A percentile compares a stretch with the other conserved stretches of the same genome.
phyloP scores from a whole-genome alignment of 1,139 yeast genomes.

The Pichia sp. region DNA sequence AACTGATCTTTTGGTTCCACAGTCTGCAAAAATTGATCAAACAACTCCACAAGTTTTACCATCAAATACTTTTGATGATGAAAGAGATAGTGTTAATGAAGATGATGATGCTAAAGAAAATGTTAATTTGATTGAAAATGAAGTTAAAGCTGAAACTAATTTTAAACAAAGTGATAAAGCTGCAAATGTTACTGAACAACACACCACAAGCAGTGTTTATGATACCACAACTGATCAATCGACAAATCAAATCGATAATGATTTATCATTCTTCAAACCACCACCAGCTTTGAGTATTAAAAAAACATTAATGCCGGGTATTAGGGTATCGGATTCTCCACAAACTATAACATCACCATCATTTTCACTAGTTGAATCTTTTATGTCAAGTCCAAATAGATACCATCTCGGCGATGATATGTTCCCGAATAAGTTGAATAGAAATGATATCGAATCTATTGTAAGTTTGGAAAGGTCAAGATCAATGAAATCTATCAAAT shows the following conservation, averaged over 20 bases:
- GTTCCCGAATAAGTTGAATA: slow-evolving; percentile 62
- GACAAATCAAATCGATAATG: not conserved
- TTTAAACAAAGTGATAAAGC: not conserved
- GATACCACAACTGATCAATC: slow-evolving; percentile 2
- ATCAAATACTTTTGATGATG: not conserved
- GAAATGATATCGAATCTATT: slow-evolving; percentile 67
- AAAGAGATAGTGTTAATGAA: not conserved
- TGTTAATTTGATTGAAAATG: too few species aligned
- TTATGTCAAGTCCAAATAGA: slow-evolving; percentile 18
- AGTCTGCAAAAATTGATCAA: slow-evolving; percentile 10
- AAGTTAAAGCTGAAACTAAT: too few species aligned
- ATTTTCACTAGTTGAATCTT: slow-evolving; percentile 14
- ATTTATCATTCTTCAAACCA: slow-evolving; percentile 7
- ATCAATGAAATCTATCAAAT: slow-evolving; percentile 45
- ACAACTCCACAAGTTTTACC: slow-evolving; percentile 6
- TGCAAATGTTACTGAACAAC: not conserved
- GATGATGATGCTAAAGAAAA: too few species aligned
- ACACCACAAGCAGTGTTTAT: not conserved
- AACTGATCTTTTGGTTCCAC: slow-evolving; percentile 8
- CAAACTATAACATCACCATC: slow-evolving; percentile 7
- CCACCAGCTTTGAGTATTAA: slow-evolving; percentile 5
- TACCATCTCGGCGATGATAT: slow-evolving; percentile 51
- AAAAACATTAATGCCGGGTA: too few species aligned
- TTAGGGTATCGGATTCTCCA: slow-evolving; percentile 9
- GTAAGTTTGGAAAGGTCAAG: slow-evolving; percentile 65